These are phyloP conservation scores for Drechslerella dactyloides DNA, from an alignment of 2,329 filamentous ascomycete species.

Conservation along the genomic window DNA sequence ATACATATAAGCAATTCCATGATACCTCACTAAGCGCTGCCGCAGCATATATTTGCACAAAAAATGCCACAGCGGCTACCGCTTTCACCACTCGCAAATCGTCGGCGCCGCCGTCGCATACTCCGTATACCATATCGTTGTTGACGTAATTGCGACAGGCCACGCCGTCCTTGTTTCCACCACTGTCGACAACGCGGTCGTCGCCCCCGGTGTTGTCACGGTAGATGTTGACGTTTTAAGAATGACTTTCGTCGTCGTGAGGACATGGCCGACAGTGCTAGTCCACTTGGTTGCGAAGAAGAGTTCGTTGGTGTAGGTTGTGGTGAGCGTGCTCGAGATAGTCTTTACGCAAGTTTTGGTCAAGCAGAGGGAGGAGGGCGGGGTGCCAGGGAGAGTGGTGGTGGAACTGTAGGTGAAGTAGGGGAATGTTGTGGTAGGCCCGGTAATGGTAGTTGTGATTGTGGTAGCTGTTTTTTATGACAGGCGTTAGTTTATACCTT, in stretches of 20 bases:
- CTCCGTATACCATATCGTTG: conserved; percentile 14
- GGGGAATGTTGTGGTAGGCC: conserved; percentile 15
- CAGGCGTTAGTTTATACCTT: too few species aligned
- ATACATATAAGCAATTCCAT: too few species aligned
- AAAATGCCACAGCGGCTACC: too few species aligned
- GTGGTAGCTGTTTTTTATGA: not conserved
- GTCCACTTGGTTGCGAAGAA: conserved; percentile 26
- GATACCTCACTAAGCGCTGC: too few species aligned
- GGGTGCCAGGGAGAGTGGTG: conserved; percentile 15
- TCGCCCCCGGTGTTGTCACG: conserved; percentile 28
- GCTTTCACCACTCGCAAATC: conserved; percentile 4
- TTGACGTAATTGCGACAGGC: conserved; percentile 11
- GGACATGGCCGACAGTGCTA: conserved; percentile 30
- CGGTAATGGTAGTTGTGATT: not conserved
- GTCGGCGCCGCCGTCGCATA: conserved; percentile 37
- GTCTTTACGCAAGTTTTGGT: conserved; percentile 22
- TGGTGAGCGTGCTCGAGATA: conserved; percentile 19
- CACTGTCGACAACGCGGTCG: conserved; percentile 13
- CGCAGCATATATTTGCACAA: too few species aligned
- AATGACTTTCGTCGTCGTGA: conserved; percentile 25
- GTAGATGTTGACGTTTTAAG: conserved; percentile 9
- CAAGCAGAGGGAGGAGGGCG: conserved; percentile 23
- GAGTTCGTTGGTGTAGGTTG: conserved; percentile 20
- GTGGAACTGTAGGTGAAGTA: conserved; percentile 20
- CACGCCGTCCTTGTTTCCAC: conserved; percentile 3